phyloP scores from a whole-genome alignment of 2,329 filamentous ascomycete species.

The Pyricularia sp. region DNA sequence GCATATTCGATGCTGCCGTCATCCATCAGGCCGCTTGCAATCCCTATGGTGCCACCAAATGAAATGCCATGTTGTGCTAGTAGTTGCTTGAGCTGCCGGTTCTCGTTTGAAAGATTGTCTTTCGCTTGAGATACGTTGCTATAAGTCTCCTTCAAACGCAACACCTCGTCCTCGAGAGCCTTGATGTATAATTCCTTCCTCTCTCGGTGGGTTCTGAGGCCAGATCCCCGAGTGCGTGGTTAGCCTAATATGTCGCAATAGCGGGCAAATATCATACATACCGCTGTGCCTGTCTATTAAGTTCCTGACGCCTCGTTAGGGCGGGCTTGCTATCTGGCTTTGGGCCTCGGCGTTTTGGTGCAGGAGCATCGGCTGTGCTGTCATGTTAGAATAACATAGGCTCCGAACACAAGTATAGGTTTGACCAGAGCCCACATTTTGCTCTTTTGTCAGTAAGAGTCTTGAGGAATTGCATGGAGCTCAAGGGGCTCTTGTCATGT shows the following conservation, averaged over 20 bases:
- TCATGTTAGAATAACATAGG: not conserved
- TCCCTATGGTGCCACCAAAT: slow-evolving; percentile 13
- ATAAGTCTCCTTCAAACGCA: slow-evolving; percentile 78
- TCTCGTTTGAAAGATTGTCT: slow-evolving; percentile 64
- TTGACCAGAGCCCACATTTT: slow-evolving; percentile 47
- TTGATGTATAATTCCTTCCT: slow-evolving; percentile 95
- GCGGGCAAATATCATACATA: not conserved
- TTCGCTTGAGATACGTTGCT: slow-evolving; percentile 63
- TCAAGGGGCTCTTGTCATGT: slow-evolving; percentile 25
- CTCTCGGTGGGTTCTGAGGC: slow-evolving; percentile 76
- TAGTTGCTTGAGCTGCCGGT: slow-evolving; percentile 53
- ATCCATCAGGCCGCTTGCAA: slow-evolving; percentile 18
- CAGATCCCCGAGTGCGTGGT: not conserved
- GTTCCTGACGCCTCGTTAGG: slow-evolving; percentile 77
- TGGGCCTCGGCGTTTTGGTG: slow-evolving; percentile 79
- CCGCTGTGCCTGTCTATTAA: slow-evolving; percentile 85
- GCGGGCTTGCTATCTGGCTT: slow-evolving; percentile 96
- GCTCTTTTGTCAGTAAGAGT: slow-evolving; percentile 59
- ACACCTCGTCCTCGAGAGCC: slow-evolving; percentile 78
- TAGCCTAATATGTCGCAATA: not conserved
- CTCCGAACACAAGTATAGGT: not conserved
- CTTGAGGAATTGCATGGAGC: slow-evolving; percentile 48
- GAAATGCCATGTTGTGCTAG: slow-evolving; percentile 40
- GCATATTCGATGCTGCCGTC: slow-evolving; percentile 34
- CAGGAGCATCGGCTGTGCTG: not conserved